Base-by-base conservation (phyloP, 2,329 filamentous ascomycete species). In the Westerdykella aurantiaca region DNA sequence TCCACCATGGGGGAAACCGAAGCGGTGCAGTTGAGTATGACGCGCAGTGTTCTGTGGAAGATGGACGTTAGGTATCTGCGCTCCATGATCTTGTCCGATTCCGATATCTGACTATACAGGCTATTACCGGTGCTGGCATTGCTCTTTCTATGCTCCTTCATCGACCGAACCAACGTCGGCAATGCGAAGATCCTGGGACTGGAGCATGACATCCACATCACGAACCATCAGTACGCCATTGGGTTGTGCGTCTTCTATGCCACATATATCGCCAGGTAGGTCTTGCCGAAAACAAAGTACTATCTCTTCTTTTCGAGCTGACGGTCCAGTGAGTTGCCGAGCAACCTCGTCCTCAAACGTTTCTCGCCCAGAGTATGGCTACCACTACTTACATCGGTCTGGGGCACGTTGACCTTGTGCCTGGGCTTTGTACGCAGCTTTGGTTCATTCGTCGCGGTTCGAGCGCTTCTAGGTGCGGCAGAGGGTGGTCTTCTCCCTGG, bases 111-210 rank as follows among this genome's bases (percentile, higher is more conserved):
- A 12, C 12, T 9, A 14, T 39, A 21, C 6, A 83, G 79, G 39
- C 77, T 85, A 21, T 68, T 85, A 6, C 81, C 82, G 0, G 65
- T 82, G 6, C 72, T 86, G n/a, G 75, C 80, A 0, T 55, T 85
- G 0, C 68, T 86, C 1, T 84, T 84, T 52, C 70, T 85, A 9
- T 84, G 79, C 65, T 84, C 81, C 1, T 78, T 79, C 50, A 70
- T 79, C 43, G 83, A 86, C 62, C 75, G 84, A 34, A 85, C 82
- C n/a, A 87, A 86, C 58, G 80, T 86, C 31, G 83, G 83, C 31
- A 86, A 86, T 56, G 83, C 82, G 18, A 80, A 80, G 48, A 79
- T 86, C 7, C 73, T 83, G 41, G 77, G 79, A 0, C 71, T 87
- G 12, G 78, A 83, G 52, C 51, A 68, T 1, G 78, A 82, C 53